A percentile compares a stretch with the other conserved stretches of the same genome.
Conservation (phyloP, 805 yeast genomes). For the Metschnikowia lochheadii region DNA sequence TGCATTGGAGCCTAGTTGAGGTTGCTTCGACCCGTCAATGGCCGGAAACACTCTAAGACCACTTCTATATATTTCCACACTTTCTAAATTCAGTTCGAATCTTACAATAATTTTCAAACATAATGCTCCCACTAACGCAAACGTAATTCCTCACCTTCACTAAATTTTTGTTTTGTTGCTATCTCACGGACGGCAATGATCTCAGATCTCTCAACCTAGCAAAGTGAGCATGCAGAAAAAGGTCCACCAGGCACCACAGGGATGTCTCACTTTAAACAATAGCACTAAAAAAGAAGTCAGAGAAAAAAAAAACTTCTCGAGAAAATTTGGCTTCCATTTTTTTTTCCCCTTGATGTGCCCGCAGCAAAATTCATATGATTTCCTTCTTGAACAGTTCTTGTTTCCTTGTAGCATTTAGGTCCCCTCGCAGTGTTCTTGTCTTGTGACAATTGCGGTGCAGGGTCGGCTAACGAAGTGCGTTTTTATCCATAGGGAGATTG, state of each 20-base stretch:
- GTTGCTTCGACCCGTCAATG: too few relatives aligned
- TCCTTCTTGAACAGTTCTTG: too few relatives aligned
- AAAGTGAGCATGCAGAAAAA: neutral
- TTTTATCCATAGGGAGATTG: conserved; percentile 1
- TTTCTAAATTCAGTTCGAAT: too few relatives aligned
- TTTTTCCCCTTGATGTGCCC: too few relatives aligned
- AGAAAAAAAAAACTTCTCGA: neutral
- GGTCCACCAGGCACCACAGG: neutral
- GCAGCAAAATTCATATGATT: too few relatives aligned
- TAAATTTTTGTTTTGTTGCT: neutral
- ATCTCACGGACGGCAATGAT: neutral
- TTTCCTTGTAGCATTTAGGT: too few relatives aligned
- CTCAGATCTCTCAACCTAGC: neutral
- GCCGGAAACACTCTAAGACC: too few relatives aligned
- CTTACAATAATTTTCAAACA: too few relatives aligned
- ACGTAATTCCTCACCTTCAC: too few relatives aligned
- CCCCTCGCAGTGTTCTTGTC: conserved; percentile 5
- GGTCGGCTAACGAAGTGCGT: conserved; percentile 1
- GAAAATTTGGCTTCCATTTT: neutral
- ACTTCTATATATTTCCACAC: too few relatives aligned
- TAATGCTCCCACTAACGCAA: too few relatives aligned
- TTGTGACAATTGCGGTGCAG: conserved; percentile 10
- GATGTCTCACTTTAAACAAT: neutral
- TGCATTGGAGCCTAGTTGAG: too few relatives aligned
- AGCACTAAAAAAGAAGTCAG: neutral